Base-by-base conservation (phyloP, 176 grass and related monocot genomes). In the Paspalum vaginatum region DNA sequence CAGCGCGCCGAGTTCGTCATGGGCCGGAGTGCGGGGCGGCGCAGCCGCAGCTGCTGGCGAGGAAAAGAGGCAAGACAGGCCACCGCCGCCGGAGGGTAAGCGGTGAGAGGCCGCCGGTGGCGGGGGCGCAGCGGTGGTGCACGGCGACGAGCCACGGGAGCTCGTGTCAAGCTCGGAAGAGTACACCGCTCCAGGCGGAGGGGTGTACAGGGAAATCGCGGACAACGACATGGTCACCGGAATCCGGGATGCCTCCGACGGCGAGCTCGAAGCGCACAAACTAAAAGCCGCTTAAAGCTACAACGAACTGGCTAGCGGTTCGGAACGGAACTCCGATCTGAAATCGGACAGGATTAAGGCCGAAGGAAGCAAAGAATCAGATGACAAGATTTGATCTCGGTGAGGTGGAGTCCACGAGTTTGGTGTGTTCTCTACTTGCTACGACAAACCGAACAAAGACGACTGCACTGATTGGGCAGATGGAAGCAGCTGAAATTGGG, bases 11-110 rank as follows among this genome's bases (percentile, higher is more conserved):
- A 84, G 74, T 27, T 90, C 90, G 13, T 89, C 83, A 69, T 76
- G 86, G 39, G 80, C 80, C 4, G 81, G 77, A n/a, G 43, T 12
- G 13, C 79, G 87, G 13, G 88, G 74, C 37, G 81, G 70, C 11
- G 86, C 47, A 0, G 85, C 76, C 46, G 82, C 68, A 20, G 86
- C 61, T 4, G 88, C 43, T 40, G 87, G 40, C 38, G 90, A 93
- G 16, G 91, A 91, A 68, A 97, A 93, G 67, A 97, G 91, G 80
- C 91, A 80, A 27, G 93, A 97, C 46, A 97, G 86, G 1, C 94
- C 94, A 0, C 94, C 90, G 48, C 86, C 52, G 26, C 54, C 84
- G 51, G 89, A 18, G 51, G 72, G 77, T 66, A 88, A 74, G 57
- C 87, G 78, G 59, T 72, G 56, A 50, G 79, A 53, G 17, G 86